These are phyloP conservation scores for Rosa lucieae DNA, from an alignment of 306 rosid species.

Conservation along the genomic window DNA sequence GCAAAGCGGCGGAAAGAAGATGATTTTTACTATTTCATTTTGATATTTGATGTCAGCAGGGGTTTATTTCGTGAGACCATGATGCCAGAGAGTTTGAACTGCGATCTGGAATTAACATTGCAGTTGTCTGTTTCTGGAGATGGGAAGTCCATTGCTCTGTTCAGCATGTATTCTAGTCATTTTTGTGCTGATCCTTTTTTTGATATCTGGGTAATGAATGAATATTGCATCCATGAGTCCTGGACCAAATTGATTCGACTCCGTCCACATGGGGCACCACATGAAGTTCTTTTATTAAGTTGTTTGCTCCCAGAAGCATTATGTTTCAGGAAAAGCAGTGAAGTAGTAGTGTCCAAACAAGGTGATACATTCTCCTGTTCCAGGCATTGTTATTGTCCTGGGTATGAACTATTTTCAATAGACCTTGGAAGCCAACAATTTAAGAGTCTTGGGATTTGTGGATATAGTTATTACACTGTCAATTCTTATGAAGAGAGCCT, in stretches of 20 bases:
- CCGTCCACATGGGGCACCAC: neutral
- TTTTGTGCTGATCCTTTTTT: neutral
- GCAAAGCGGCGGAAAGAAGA: neutral
- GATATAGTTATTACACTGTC: neutral
- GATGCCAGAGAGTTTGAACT: neutral
- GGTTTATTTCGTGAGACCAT: neutral
- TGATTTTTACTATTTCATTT: neutral
- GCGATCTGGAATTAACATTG: neutral
- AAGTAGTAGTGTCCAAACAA: neutral
- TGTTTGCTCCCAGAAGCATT: neutral
- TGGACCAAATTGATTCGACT: constrained; percentile 1
- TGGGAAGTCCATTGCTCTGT: neutral
- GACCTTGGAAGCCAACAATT: neutral
- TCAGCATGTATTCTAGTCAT: neutral
- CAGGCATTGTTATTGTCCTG: neutral
- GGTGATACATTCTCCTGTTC: neutral
- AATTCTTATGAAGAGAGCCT: neutral
- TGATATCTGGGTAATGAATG: constrained; percentile 2
- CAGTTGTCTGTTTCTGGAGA: neutral
- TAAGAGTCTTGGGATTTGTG: neutral
- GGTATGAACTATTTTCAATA: neutral
- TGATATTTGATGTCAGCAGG: neutral
- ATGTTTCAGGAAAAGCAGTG: neutral
- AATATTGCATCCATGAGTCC: neutral
- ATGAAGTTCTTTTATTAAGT: neutral